Base-by-base conservation (phyloP, 139 green algal genomes). In the Chlorella vulgaris region DNA sequence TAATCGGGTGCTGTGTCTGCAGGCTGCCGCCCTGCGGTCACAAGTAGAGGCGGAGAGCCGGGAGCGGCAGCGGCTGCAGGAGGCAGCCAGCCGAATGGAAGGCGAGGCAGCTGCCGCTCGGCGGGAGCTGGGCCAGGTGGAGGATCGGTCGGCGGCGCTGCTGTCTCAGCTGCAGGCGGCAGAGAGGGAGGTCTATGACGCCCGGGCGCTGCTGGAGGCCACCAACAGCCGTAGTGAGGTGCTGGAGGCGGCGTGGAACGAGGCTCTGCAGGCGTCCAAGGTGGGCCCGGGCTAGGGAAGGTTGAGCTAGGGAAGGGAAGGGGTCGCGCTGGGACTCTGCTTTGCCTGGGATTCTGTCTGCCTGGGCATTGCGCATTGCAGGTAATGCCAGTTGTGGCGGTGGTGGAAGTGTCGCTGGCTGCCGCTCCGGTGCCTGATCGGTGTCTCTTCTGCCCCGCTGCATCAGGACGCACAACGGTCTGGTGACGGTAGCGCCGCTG, bases 21-120 rank as follows among this genome's bases (percentile, higher is more conserved):
- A 71, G 65, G 36, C 36, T 5, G 65, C 21, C 65, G n/a, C 33
- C 8, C 65, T 71, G 65, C 33, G 35, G 21, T 28, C 36, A 21
- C 33, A 47, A 35, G 35, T 71, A 22, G 65, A 71, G 19, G 65
- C 33, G 0, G 65, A 71, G 19, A 24, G 33, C 15, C 10, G 31
- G 10, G 65, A 71, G 35, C 65, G 65, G 65, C 65, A 71, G 65
- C 65, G 65, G 28, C 65, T 71, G 65, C 65, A 71, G 65, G 19
- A 47, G 33, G 28, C 36, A 10, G 36, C 31, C 36, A 42, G 13
- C 35, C 10, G 31, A 35, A 21, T 50, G 35, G 65, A 71, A 35
- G 35, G 19, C 10, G 31, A 71, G 65, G 65, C n/a, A 26, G 65
- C 26, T n/a, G 61, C 61, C 1, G 65, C 65, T 22, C 65, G n/a